Conservation (phyloP, 495 filamentous ascomycete genomes). For the Penicillium goetzii region DNA sequence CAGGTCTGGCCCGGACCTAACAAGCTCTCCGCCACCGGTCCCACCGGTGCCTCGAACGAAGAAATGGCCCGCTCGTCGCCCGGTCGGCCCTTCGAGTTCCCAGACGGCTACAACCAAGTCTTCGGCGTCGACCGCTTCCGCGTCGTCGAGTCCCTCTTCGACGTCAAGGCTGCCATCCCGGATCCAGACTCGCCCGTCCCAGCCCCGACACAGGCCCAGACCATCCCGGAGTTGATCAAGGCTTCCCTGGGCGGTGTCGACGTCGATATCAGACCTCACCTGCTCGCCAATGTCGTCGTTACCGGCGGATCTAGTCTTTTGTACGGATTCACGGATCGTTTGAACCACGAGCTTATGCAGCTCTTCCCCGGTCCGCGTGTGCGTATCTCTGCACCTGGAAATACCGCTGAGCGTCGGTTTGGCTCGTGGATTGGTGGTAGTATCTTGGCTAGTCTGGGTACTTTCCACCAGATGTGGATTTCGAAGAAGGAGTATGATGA, state of each 20-base stretch:
- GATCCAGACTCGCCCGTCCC: constrained; percentile 51
- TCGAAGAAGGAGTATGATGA: constrained; percentile 69
- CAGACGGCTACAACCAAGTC: constrained; percentile 91
- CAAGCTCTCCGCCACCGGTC: constrained; percentile 60
- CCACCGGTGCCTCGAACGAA: constrained; percentile 63
- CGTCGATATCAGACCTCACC: constrained; percentile 79
- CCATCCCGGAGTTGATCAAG: constrained; percentile 77
- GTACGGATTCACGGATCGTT: constrained; percentile 85
- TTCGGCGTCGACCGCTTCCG: constrained; percentile 85
- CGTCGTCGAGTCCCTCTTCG: constrained; percentile 85
- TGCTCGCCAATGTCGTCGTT: constrained; percentile 89
- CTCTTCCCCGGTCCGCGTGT: constrained; percentile 82
- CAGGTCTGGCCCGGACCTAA: constrained; percentile 89
- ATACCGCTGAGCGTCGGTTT: constrained; percentile 83
- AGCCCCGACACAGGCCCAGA: constrained; percentile 66
- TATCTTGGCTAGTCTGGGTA: constrained; percentile 92
- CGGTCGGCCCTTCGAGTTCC: constrained; percentile 92
- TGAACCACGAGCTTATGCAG: constrained; percentile 78
- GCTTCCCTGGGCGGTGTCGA: constrained; percentile 78
- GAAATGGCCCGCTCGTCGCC: constrained; percentile 66
- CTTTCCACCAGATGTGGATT: constrained; percentile 99
- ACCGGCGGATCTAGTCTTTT: constrained; percentile 84
- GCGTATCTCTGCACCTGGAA: constrained; percentile 81
- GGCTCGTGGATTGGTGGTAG: constrained; percentile 96
- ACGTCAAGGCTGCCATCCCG: constrained; percentile 63